Base-by-base conservation (phyloP, 257 asterid genomes). In the Nicotiana attenuata region DNA sequence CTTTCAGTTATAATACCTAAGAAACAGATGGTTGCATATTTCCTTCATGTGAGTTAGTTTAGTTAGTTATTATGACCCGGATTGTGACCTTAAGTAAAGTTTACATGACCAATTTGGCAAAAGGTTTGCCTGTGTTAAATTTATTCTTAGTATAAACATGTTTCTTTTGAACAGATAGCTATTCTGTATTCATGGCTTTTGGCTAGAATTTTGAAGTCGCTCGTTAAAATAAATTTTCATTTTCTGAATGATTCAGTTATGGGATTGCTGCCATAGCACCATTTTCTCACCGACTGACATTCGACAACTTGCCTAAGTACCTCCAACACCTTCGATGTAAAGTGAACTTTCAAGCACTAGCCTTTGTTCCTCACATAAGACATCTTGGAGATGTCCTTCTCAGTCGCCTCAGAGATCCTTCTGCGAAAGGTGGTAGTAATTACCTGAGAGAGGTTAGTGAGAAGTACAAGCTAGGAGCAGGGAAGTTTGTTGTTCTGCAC, bases 241-340 rank as follows among this genome's bases (percentile, higher is more conserved):
- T 64, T 10, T 77, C 22, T 55, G 33, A 64, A 60, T 80, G 73
- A 61, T 83, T 75, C 90, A 95, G 98, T 85, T 94, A 96, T 47
- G 98, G 97, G 80, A 90, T 96, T 50, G 99, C 97, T 65, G 98
- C 98, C 65, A 92, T 96, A 75, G 89, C 99, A 57, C 98, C 98
- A 77, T 96, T 96, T 86, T 91, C 99, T 88, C 99, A 94, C 83
- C 97, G 98, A 35, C 80, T 96, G 85, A 97, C 96, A 22, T 96
- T 91, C 57, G 97, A 92, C 87, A 92, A 92, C 85, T 92, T 92
- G 97, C 95, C 98, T 0, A 91, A 81, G 89, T 92, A 94, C 76
- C 90, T 96, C 86, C 99, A 96, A 90, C 94, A 90, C 26, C 85
- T 94, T 79, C 93, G 98, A 38, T 94, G 99, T 67, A 96, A 96